A percentile compares a stretch with the other conserved stretches of the same genome.
Evolutionary conservation across 2,329 filamentous ascomycete genomes (phyloP).

Genomic region (Scopulariopsis brevicaulis): DNA sequence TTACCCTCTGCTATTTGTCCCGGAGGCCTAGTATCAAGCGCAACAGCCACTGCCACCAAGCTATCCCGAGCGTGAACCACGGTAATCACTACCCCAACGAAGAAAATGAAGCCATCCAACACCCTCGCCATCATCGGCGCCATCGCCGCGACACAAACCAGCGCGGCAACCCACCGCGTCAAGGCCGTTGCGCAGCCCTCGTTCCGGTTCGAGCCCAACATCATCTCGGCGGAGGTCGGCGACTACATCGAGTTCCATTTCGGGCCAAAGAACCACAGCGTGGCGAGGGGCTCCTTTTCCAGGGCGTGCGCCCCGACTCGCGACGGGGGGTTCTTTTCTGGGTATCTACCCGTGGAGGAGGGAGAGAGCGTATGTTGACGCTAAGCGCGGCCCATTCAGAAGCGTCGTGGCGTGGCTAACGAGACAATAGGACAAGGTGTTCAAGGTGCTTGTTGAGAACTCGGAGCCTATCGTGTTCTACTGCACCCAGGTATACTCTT

Average conservation of each 20-base stretch:
- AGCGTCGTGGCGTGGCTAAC: neutral
- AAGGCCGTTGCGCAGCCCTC: slow-evolving; percentile 18
- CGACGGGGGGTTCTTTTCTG: slow-evolving; percentile 25
- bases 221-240: slow-evolving; percentile 17
- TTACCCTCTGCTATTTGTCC: neutral
- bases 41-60: too few relatives aligned
- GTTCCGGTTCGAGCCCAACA: slow-evolving; percentile 20
- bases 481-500: slow-evolving; percentile 15
- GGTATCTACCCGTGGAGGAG: slow-evolving; percentile 16
- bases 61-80: too few relatives aligned
- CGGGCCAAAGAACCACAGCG: slow-evolving; percentile 23
- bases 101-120: neutral
- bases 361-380: slow-evolving; percentile 16
- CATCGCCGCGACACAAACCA: slow-evolving; percentile 5
- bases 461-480: slow-evolving; percentile 23
- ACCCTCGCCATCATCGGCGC: neutral
- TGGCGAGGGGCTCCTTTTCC: slow-evolving; percentile 21
- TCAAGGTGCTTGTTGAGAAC: slow-evolving; percentile 19
- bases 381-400: neutral
- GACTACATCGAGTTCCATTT: slow-evolving; percentile 26
- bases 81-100: too few relatives aligned
- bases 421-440: slow-evolving; percentile 18
- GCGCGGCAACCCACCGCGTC: slow-evolving; percentile 13
- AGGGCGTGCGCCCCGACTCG: slow-evolving; percentile 21
- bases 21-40: too few relatives aligned